Percentiles rank a stretch among this genome's conserved stretches.
phyloP scores from a whole-genome alignment of 1,284 basidiomycete genomes.

The Ceratobasidium papillatum region DNA sequence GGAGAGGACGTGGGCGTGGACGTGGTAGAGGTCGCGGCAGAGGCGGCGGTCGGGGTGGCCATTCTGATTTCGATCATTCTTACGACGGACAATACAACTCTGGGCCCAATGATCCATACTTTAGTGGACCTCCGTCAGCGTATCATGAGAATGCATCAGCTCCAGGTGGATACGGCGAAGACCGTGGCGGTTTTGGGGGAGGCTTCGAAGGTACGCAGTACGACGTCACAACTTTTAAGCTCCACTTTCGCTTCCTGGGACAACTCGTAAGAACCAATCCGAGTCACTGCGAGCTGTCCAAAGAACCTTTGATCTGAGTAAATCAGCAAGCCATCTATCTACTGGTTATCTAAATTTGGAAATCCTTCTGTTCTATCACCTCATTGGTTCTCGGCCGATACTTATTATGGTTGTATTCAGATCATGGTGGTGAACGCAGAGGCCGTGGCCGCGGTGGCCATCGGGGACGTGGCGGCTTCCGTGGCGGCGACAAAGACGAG shows the following conservation, averaged over 20 bases:
- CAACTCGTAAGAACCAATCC: conserved; percentile 24
- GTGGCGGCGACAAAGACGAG: conserved; percentile 40
- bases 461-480: conserved; percentile 41
- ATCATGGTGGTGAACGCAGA: conserved; percentile 32
- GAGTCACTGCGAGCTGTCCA: conserved; percentile 27
- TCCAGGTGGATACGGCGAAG: conserved; percentile 34
- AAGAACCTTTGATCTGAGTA: conserved; percentile 26
- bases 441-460: conserved; percentile 35
- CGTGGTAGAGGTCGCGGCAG: conserved; percentile 71
- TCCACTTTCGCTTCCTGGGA: conserved; percentile 1
- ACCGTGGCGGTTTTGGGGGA: conserved; percentile 59
- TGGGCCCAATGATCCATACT: conserved; percentile 31
- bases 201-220: conserved; percentile 51
- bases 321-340: conserved; percentile 36
- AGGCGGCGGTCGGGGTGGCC: conserved; percentile 58
- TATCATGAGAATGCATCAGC: conserved; percentile 52
- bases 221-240: conserved; percentile 35
- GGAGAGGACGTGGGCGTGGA: conserved; percentile 63
- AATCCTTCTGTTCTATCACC: neutral
- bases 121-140: conserved; percentile 50
- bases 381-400: neutral
- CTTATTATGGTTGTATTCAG: conserved; percentile 17
- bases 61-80: conserved; percentile 23
- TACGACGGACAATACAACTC: conserved; percentile 22
- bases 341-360: neutral